A percentile compares a stretch with the other conserved stretches of the same genome.
Conservation (phyloP, 495 filamentous ascomycete species). For the Aspergillus indologenus region DNA sequence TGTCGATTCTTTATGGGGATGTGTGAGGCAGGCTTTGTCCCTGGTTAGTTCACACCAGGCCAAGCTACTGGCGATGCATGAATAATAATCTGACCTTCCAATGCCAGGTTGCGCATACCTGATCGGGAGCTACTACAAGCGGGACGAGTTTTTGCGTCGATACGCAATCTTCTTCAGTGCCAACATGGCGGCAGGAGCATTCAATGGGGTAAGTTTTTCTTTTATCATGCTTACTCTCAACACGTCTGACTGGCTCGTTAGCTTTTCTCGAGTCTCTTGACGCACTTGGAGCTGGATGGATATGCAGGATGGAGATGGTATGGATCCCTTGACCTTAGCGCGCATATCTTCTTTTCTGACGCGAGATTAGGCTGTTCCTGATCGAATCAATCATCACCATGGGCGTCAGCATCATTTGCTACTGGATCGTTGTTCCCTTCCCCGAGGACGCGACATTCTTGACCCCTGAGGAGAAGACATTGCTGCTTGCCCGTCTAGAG, state of each 20-base stretch:
- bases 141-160: constrained; percentile 55
- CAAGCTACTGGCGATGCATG: background rate
- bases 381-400: constrained; percentile 48
- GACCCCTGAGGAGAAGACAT: constrained; percentile 37
- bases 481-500: constrained; percentile 41
- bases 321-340: constrained; percentile 8
- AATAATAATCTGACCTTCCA: background rate
- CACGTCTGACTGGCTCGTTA: constrained; percentile 5
- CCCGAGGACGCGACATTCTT: constrained; percentile 49
- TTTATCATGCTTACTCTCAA: background rate
- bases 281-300: constrained; percentile 45
- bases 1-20: constrained; percentile 49
- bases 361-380: constrained; percentile 20
- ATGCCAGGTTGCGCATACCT: constrained; percentile 37
- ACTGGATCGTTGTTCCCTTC: constrained; percentile 52
- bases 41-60: constrained; percentile 31
- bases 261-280: constrained; percentile 51
- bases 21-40: constrained; percentile 54
- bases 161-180: constrained; percentile 56
- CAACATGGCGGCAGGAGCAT: constrained; percentile 53
- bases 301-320: constrained; percentile 33
- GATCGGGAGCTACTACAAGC: constrained; percentile 56
- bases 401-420: constrained; percentile 36
- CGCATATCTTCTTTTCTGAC: background rate
- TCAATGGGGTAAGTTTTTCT: constrained; percentile 40